A percentile compares a stretch with the other conserved stretches of the same genome.
These are phyloP conservation scores for Niebla homalea DNA, from an alignment of 495 filamentous ascomycete species.

Conservation along the genomic window DNA sequence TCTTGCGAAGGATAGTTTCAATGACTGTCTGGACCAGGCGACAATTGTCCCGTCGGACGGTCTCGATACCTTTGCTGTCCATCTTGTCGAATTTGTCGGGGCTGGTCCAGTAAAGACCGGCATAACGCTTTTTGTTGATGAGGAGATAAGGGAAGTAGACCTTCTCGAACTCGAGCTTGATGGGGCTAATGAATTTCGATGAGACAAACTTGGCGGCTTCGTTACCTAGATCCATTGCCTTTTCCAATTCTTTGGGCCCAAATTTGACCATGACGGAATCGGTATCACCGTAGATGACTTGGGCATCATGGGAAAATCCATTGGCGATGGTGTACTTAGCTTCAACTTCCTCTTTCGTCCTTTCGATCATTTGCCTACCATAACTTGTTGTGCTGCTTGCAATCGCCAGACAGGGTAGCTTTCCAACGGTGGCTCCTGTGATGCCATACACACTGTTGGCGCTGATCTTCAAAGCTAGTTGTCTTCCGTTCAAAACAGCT, in stretches of 20 bases:
- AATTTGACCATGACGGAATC: conserved; percentile 99
- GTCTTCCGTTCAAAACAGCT: conserved; percentile 92
- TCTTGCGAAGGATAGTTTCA: conserved; percentile 88
- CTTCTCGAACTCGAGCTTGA: conserved; percentile 99
- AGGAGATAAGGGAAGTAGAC: conserved; percentile 97
- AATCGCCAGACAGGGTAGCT: conserved; percentile 87
- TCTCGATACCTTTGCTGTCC: conserved; percentile 99
- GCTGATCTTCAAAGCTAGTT: conserved; percentile 90
- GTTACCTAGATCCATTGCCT: conserved; percentile 86
- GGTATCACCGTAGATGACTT: conserved; percentile 97
- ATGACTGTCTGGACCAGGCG: conserved; percentile 91
- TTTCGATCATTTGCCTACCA: conserved; percentile 97
- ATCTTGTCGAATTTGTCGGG: conserved; percentile 97
- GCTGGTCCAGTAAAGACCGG: conserved; percentile 92
- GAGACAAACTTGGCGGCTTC: conserved; percentile 84
- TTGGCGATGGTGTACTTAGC: conserved; percentile 78
- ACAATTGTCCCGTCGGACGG: conserved; percentile 93
- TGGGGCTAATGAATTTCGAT: conserved; percentile 81
- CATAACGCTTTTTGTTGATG: conserved; percentile 99
- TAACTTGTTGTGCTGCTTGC: conserved; percentile 93
- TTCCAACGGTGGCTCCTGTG: conserved; percentile 90
- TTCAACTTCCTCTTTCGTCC: conserved; percentile 88
- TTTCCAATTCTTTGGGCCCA: conserved; percentile 66
- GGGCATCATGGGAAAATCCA: conserved; percentile 82
- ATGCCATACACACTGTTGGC: conserved; percentile 98